These are phyloP conservation scores for Lolium multiflorum DNA, from an alignment of 176 grass and related monocot genomes.

Conservation along the genomic window DNA sequence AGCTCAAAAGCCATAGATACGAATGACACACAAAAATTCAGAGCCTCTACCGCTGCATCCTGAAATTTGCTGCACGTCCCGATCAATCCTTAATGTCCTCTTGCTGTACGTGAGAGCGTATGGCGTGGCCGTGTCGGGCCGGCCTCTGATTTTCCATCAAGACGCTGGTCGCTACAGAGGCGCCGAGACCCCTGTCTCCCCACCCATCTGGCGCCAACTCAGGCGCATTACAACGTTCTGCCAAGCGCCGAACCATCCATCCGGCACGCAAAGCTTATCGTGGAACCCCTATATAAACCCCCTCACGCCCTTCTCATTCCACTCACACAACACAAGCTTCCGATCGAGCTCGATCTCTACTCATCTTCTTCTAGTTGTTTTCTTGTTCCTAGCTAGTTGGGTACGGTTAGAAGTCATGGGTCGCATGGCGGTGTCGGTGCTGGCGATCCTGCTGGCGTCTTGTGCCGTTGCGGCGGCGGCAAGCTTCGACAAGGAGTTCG, in stretches of 20 bases:
- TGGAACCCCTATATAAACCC: constrained; percentile 73
- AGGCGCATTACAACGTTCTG: constrained; percentile 30
- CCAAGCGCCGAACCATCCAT: constrained; percentile 35
- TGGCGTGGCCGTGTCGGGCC: neutral
- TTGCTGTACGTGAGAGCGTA: too few species aligned
- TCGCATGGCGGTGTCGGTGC: neutral
- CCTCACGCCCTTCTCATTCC: constrained; percentile 6
- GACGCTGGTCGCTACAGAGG: neutral
- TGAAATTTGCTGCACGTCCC: neutral
- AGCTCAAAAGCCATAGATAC: neutral
- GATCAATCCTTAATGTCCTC: neutral
- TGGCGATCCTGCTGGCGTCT: constrained; percentile 33
- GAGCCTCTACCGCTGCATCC: neutral
- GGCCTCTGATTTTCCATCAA: constrained; percentile 1
- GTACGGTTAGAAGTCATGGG: neutral
- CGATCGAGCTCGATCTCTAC: neutral
- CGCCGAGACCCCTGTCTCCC: too few species aligned
- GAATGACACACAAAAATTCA: neutral
- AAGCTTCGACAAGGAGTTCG: constrained; percentile 69
- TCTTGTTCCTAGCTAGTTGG: neutral
- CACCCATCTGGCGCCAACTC: constrained; percentile 62
- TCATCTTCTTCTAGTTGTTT: neutral
- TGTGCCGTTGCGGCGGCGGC: constrained; percentile 33
- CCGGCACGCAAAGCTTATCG: neutral
- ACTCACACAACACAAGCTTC: constrained; percentile 28